Percentiles rank a stretch among this genome's conserved stretches.
phyloP scores from a whole-genome alignment of 2,329 filamentous ascomycete genomes.

The Pseudocercospora eumusae region DNA sequence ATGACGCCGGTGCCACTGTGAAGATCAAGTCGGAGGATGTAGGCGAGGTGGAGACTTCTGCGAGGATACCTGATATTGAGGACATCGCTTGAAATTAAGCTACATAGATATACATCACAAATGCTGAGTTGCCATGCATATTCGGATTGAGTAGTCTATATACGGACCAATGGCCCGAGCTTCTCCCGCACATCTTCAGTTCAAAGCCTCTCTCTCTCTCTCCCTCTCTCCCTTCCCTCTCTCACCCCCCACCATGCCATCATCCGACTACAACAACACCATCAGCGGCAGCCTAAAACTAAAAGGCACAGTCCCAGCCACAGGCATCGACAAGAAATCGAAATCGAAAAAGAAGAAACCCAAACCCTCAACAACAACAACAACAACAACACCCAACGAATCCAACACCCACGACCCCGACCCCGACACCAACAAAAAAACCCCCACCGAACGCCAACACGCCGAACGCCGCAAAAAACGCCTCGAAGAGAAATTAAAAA shows the following conservation, averaged over 20 bases:
- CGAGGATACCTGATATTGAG: conserved; percentile 24
- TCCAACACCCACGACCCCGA: no score
- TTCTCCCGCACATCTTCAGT: background rate
- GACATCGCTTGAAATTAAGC: conserved; percentile 13
- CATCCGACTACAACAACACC: conserved; percentile 71
- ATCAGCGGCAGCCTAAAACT: conserved; percentile 78
- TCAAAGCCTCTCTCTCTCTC: background rate
- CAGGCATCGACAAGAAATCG: conserved; percentile 64
- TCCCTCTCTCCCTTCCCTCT: background rate
- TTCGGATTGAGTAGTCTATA: no score
- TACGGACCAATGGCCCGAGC: background rate
- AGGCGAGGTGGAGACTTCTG: conserved; percentile 28
- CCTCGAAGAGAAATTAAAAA: conserved; percentile 76
- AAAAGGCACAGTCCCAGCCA: conserved; percentile 75
- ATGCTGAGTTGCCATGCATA: background rate
- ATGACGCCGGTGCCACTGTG: conserved; percentile 34
- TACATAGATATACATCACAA: background rate
- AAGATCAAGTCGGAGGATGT: conserved; percentile 35
- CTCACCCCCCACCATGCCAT: conserved; percentile 57
- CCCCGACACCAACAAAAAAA: no score
- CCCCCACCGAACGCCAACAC: conserved; percentile 74
- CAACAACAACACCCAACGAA: conserved; percentile 28
- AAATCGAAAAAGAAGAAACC: conserved; percentile 48
- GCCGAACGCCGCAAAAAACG: conserved; percentile 80
- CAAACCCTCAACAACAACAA: conserved; percentile 25